Percentiles rank a stretch among this genome's conserved stretches.
Evolutionary conservation across 148 eudicot species (phyloP).

Genomic region (Vaccinium corymbosum): DNA sequence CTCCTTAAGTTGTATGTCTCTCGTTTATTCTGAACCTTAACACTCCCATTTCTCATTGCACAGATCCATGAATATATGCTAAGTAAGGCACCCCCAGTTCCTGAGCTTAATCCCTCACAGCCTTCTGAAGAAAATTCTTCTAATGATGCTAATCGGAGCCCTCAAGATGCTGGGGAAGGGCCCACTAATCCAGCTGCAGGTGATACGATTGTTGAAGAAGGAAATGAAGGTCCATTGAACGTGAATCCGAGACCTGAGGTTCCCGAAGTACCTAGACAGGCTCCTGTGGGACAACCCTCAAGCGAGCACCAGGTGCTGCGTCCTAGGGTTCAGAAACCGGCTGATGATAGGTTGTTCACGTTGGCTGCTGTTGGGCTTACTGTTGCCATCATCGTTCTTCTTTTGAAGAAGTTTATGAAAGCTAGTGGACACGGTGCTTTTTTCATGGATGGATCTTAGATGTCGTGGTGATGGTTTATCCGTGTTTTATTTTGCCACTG

Average conservation of each 20-base stretch:
- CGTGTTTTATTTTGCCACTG: background rate
- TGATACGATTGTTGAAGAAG: constrained; percentile 44
- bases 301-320: constrained; percentile 29
- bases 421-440: constrained; percentile 75
- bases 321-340: constrained; percentile 42
- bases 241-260: constrained; percentile 29
- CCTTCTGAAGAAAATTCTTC: constrained; percentile 35
- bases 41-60: background rate
- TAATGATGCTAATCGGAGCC: constrained; percentile 28
- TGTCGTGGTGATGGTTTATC: background rate
- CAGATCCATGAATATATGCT: constrained; percentile 94
- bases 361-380: constrained; percentile 87
- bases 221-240: constrained; percentile 32
- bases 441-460: constrained; percentile 70
- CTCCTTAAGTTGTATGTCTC: background rate
- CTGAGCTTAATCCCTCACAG: constrained; percentile 37
- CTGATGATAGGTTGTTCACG: constrained; percentile 87
- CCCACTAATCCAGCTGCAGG: constrained; percentile 26
- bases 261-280: constrained; percentile 30
- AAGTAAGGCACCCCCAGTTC: constrained; percentile 82
- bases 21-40: constrained; percentile 2
- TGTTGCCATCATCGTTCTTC: constrained; percentile 65
- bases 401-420: constrained; percentile 84
- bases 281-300: constrained; percentile 25
- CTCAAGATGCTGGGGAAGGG: constrained; percentile 33